These are phyloP conservation scores for Penicillium atrosanguineum DNA, from an alignment of 495 filamentous ascomycete species.

Conservation along the genomic window DNA sequence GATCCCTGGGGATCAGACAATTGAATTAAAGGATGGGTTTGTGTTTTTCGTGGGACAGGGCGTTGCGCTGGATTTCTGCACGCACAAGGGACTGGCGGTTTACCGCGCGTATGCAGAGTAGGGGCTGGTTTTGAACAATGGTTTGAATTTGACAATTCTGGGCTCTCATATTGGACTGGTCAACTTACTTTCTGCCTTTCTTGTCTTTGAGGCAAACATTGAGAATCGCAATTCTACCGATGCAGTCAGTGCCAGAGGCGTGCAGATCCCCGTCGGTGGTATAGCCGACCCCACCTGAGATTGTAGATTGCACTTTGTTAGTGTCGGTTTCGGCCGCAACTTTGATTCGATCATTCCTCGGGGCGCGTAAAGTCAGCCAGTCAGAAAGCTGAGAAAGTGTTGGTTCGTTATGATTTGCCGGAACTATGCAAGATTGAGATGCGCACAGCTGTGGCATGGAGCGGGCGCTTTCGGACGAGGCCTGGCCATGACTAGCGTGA, in stretches of 20 bases:
- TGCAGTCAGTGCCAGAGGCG: not conserved
- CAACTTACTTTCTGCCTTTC: not conserved
- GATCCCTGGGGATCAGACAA: slow-evolving; percentile 44
- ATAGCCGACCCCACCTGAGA: slow-evolving; percentile 2
- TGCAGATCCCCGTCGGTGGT: slow-evolving; percentile 13
- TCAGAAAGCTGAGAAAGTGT: slow-evolving; percentile 11
- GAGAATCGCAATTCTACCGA: not conserved
- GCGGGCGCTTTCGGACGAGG: slow-evolving; percentile 7
- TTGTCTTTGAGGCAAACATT: not conserved
- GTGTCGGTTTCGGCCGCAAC: slow-evolving; percentile 1
- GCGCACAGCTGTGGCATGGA: slow-evolving; percentile 1
- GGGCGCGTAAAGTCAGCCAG: slow-evolving; percentile 14
- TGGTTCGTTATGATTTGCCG: slow-evolving; percentile 11
- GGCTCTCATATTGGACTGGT: not conserved
- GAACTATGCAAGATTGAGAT: not conserved
- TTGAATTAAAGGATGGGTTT: slow-evolving; percentile 58
- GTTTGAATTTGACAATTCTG: not conserved
- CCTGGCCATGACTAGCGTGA: slow-evolving; percentile 4
- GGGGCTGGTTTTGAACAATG: not conserved
- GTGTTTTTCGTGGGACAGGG: slow-evolving; percentile 70
- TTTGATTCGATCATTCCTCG: slow-evolving; percentile 6
- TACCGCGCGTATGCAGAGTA: slow-evolving; percentile 57
- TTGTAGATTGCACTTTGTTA: not conserved
- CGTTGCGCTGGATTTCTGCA: slow-evolving; percentile 47
- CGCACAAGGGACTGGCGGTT: slow-evolving; percentile 50